These are phyloP conservation scores for Xerocomus brunneocitrinus DNA, from an alignment of 768 basidiomycete genomes.

Conservation along the genomic window DNA sequence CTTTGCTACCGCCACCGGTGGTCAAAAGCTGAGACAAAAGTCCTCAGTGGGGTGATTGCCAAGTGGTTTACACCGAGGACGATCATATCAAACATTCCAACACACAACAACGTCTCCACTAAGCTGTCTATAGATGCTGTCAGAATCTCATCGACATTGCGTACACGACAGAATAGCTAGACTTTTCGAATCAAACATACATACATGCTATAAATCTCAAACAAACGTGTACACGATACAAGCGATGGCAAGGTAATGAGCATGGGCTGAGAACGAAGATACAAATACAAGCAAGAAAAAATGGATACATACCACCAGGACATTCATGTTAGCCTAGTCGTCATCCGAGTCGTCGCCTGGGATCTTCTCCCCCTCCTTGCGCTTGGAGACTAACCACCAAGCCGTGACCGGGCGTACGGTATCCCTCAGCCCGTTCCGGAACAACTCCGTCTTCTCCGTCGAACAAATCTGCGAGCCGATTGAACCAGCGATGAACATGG, in stretches of 20 bases:
- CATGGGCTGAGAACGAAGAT: neutral
- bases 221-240: neutral
- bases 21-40: no score
- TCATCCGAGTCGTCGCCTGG: neutral
- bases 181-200: neutral
- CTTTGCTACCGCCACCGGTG: no score
- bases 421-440: slow-evolving; percentile 29
- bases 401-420: slow-evolving; percentile 29
- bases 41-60: no score
- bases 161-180: neutral
- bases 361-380: neutral
- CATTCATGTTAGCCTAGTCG: neutral
- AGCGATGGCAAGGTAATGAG: neutral
- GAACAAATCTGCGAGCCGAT: slow-evolving; percentile 29
- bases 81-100: no score
- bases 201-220: neutral
- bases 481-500: slow-evolving; percentile 28
- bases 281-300: neutral
- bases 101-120: no score
- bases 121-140: no score
- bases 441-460: slow-evolving; percentile 27
- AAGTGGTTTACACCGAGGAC: no score
- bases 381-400: slow-evolving; percentile 30
- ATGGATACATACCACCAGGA: neutral
- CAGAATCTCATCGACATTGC: neutral